A percentile compares a stretch with the other conserved stretches of the same genome.
These are phyloP conservation scores for Chrysoporthe deuterocubensis DNA, from an alignment of 2,329 filamentous ascomycete species.

Conservation along the genomic window DNA sequence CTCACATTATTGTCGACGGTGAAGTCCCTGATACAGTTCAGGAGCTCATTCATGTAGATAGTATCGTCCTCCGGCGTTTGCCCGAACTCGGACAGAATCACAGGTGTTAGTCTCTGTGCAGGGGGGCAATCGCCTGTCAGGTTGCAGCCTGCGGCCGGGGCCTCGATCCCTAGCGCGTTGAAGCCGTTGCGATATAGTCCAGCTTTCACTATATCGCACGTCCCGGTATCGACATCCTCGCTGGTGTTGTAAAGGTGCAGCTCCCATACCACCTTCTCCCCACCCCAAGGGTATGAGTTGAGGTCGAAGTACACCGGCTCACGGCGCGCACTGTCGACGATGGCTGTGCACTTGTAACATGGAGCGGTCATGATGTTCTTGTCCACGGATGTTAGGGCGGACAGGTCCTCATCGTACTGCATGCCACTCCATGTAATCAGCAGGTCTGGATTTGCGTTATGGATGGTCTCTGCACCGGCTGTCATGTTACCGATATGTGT, in stretches of 20 bases:
- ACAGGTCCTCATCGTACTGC: conserved; percentile 51
- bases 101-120: conserved; percentile 47
- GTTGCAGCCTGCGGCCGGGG: conserved; percentile 43
- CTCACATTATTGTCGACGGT: conserved; percentile 48
- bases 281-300: conserved; percentile 46
- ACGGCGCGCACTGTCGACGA: conserved; percentile 48
- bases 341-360: conserved; percentile 45
- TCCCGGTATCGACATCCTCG: conserved; percentile 48
- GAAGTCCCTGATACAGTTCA: conserved; percentile 49
- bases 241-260: conserved; percentile 47
- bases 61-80: conserved; percentile 44
- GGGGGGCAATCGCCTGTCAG: conserved; percentile 42
- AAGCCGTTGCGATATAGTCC: conserved; percentile 53
- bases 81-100: conserved; percentile 52
- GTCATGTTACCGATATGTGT: conserved; percentile 49
- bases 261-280: conserved; percentile 51
- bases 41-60: conserved; percentile 48
- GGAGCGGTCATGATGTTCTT: conserved; percentile 45
- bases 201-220: conserved; percentile 52
- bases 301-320: conserved; percentile 50
- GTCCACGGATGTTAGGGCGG: conserved; percentile 42
- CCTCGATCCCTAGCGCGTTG: conserved; percentile 47
- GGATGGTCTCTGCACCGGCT: conserved; percentile 45
- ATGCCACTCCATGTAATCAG: conserved; percentile 54
- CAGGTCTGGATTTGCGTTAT: conserved; percentile 47